Conservation (phyloP, 805 yeast genomes). For the Millerozyma acaciae region DNA sequence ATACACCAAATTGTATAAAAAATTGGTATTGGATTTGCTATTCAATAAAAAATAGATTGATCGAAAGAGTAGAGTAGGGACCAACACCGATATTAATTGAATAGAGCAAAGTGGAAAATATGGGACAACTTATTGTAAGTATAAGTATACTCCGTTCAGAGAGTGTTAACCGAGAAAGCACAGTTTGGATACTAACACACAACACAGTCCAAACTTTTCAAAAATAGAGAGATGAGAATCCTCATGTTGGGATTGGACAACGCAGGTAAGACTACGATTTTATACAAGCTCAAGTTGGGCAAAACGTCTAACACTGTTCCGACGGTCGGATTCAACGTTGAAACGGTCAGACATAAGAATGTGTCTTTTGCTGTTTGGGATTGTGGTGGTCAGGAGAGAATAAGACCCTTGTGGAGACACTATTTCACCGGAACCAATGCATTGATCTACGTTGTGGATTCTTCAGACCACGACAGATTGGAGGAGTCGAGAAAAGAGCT, state of each 20-base stretch:
- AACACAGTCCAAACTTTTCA: constrained; percentile 36
- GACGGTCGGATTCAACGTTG: constrained; percentile 91
- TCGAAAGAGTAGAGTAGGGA: no score
- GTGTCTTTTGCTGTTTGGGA: constrained; percentile 89
- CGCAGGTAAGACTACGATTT: constrained; percentile 88
- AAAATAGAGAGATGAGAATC: constrained; percentile 94
- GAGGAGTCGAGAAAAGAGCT: constrained; percentile 77
- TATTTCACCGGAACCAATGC: constrained; percentile 93
- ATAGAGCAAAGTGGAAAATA: not conserved
- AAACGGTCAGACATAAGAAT: constrained; percentile 76
- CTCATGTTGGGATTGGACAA: constrained; percentile 90
- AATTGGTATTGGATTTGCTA: no score
- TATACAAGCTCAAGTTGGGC: constrained; percentile 78
- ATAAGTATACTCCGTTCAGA: no score
- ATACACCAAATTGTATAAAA: no score
- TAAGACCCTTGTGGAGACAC: constrained; percentile 93
- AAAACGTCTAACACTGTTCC: constrained; percentile 78
- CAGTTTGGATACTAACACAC: constrained; percentile 14
- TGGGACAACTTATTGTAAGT: constrained; percentile 1
- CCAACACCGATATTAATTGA: no score
- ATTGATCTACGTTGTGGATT: constrained; percentile 84
- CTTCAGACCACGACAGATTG: constrained; percentile 67
- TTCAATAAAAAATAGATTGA: no score
- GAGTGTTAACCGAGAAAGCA: no score
- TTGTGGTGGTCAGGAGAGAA: constrained; percentile 93